Evolutionary conservation across 352 stramenopile species (phyloP).

Genomic region (Globisporangium emineosum): DNA sequence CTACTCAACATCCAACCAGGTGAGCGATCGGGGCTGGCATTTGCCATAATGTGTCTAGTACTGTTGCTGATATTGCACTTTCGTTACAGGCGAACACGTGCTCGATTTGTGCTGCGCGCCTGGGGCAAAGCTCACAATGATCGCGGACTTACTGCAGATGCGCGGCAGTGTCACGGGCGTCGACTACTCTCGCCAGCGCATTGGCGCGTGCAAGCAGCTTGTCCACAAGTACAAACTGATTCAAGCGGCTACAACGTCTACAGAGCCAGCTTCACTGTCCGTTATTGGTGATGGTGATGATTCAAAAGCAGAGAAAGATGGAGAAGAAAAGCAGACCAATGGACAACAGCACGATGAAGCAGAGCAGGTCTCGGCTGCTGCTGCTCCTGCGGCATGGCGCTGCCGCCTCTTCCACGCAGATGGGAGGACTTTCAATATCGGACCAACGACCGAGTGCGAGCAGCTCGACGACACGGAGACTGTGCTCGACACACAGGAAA

Average conservation of each 20-base stretch:
- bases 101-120: conserved; percentile 94
- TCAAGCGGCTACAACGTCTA: conserved; percentile 10
- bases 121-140: conserved; percentile 90
- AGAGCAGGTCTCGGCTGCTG: neutral
- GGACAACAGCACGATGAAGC: too few relatives aligned
- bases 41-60: neutral
- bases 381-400: conserved; percentile 30
- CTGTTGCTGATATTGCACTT: neutral
- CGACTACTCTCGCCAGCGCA: conserved; percentile 83
- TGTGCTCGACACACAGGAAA: conserved; percentile 70
- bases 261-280: neutral
- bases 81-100: conserved; percentile 59
- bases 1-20: conserved; percentile 57
- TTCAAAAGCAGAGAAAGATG: neutral
- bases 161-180: conserved; percentile 73
- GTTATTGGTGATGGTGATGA: neutral
- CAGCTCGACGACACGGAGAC: conserved; percentile 36
- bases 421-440: conserved; percentile 65
- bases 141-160: conserved; percentile 77
- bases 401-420: conserved; percentile 80
- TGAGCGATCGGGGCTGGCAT: conserved; percentile 2
- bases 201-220: conserved; percentile 86
- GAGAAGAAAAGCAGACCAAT: neutral
- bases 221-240: conserved; percentile 92
- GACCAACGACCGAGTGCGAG: conserved; percentile 44